Base-by-base conservation (phyloP, 495 filamentous ascomycete species). In the Lophium mytilinum region DNA sequence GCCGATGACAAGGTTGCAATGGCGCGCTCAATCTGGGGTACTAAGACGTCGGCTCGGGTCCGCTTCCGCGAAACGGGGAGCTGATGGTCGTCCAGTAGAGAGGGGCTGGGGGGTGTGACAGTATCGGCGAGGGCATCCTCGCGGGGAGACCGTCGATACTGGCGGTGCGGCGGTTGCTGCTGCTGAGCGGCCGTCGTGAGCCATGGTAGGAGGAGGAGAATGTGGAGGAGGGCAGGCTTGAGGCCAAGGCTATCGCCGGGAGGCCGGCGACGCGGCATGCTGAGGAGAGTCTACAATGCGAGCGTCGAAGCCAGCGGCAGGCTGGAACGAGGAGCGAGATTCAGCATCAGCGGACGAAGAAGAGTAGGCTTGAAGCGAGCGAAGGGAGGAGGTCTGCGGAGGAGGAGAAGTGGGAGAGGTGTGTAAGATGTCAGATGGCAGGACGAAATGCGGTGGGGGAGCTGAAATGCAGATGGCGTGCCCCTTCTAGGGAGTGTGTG, bases 21-120 rank as follows among this genome's bases (percentile, higher is more conserved):
- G 86, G 89, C 89, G 88, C 89, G 88, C 87, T 81, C 88, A 85
- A 92, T 86, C 77, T 81, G 76, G 75, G 80, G 75, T 37, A 70
- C 71, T 67, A 64, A 63, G 62, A 55, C 67, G 3, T 51, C 56
- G 48, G 60, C 36, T 60, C 53, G 41, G 24, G n/a, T 48, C 60
- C 56, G 74, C 66, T 66, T 62, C 51, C 63, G 39, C 40, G 57
- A 45, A 48, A 57, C 42, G 63, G 43, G 56, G 55, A 62, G 46
- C 19, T 34, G 53, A 34, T 52, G 46, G 15, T 36, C 56, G 8
- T 52, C 47, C 17, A 40, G 49, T 35, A 52, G 50, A 36, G 33
- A 19, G 39, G 49, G 46, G 36, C 58, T 37, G 37, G 41, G 55
- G 2, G 62, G 51, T 17, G 47, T 60, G 56, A 62, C 43, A 58